Conservation (phyloP, 352 stramenopile species). For the Blastocystis sp. region DNA sequence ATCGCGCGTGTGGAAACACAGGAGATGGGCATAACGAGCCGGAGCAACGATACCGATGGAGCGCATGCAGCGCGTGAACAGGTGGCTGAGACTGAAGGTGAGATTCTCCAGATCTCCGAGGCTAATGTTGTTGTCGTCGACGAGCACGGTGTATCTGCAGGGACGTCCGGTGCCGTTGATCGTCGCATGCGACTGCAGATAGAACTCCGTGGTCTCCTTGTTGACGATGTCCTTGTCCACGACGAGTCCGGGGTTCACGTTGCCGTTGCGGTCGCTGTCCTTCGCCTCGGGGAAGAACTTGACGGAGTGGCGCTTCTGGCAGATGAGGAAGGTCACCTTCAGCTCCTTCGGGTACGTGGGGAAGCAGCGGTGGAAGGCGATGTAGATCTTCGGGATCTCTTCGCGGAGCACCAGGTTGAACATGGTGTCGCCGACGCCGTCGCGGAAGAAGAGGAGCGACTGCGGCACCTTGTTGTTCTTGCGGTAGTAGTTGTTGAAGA, state of each 20-base stretch:
- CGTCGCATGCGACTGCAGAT: conserved; percentile 34
- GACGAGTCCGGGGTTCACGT: background rate
- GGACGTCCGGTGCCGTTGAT: conserved; percentile 42
- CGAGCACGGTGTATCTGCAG: conserved; percentile 27
- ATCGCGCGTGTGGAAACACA: conserved; percentile 40
- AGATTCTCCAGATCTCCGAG: background rate
- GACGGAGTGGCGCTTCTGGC: conserved; percentile 46
- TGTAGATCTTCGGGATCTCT: conserved; percentile 49
- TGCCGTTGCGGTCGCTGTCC: background rate
- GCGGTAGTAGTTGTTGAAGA: conserved; percentile 30
- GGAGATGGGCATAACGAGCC: conserved; percentile 44
- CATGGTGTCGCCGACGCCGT: conserved; percentile 47
- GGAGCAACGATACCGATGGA: conserved; percentile 51
- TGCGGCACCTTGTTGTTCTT: background rate
- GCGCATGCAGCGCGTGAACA: conserved; percentile 42
- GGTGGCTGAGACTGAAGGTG: conserved; percentile 23
- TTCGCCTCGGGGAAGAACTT: conserved; percentile 16
- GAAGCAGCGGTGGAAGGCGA: conserved; percentile 35
- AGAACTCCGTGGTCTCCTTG: conserved; percentile 43
- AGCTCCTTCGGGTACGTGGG: background rate
- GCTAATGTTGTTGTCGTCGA: conserved; percentile 18
- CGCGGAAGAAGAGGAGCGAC: conserved; percentile 36
- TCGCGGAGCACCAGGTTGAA: conserved; percentile 41
- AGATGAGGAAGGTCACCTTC: conserved; percentile 50
- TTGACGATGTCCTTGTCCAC: conserved; percentile 30